Evolutionary conservation across 2,329 filamentous ascomycete species (phyloP), one percentile per base, ranked within the genome.

Genomic region (Cytospora piceicola): DNA sequence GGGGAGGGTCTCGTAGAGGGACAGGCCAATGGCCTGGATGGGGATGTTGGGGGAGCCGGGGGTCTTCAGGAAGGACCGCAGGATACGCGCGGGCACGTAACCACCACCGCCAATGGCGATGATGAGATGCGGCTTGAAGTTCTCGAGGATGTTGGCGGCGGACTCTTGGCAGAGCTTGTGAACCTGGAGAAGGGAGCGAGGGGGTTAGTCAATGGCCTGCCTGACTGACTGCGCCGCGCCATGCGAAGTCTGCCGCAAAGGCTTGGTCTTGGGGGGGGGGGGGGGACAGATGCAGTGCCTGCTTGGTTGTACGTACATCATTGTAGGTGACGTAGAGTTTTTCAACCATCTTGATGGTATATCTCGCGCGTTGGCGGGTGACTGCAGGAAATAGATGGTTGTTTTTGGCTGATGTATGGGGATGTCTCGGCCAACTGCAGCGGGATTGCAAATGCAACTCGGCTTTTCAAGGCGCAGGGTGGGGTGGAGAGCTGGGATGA

Each of bases 21-120:
- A 98, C 70, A 99, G 90, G 58, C 95, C 95, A 78, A 99, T 99
- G 70, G 95, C 95, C 85, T 99, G 95, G 80, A 99, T 99, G 71
- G 95, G 94, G 75, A 99, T 99, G 83, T 99, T 99, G 79, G 93
- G 89, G 69, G 84, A 86, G 72, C 91, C 92, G 67, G 92, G 85
- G 76, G 88, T 87, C 85, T 96, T 97, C 78, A 99, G 91, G 85
- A 99, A 99, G 24, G 95, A 98, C 70, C 95, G 92, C 70, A 99
- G 87, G 78, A 99, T 99, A 73, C 95, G 92, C 55, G 95, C 95
- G 68, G 95, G 95, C 51, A 99, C 93, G 80, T 97, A 99, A 74
- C 95, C 95, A 73, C 95, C 95, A 70, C 95, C 95, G 73, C 95
- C 95, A 77, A 98, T 98, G 76, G 95, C 95, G 78, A 99, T 96